A percentile compares a stretch with the other conserved stretches of the same genome.
These are phyloP conservation scores for Dunaliella salina DNA, from an alignment of 163 green algal genomes.

Conservation along the genomic window DNA sequence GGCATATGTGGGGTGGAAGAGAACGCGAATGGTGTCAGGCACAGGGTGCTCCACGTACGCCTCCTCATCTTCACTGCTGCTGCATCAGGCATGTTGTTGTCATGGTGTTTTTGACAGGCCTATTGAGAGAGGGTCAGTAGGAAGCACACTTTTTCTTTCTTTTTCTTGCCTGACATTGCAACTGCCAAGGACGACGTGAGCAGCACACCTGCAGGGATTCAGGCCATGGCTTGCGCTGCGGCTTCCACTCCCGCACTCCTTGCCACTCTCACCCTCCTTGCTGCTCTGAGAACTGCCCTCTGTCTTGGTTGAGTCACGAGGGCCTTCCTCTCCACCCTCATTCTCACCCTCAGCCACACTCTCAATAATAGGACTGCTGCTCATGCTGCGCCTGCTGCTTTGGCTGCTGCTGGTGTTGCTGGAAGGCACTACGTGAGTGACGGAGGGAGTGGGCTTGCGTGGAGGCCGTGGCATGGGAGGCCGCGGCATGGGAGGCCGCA, in stretches of 20 bases:
- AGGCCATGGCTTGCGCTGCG: not conserved
- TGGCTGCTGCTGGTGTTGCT: not conserved
- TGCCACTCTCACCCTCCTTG: no score
- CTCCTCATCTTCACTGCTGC: not conserved
- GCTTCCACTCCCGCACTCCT: not conserved
- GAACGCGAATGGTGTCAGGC: slow-evolving; percentile 5
- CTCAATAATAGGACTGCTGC: not conserved
- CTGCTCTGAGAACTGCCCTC: no score
- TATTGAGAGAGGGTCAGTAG: no score
- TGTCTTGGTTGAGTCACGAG: no score
- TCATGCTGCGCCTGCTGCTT: not conserved
- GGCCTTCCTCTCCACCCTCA: not conserved
- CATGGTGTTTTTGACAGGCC: no score
- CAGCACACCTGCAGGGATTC: not conserved
- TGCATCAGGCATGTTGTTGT: not conserved
- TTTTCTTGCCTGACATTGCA: no score
- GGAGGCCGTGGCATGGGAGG: no score
- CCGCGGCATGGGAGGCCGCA: no score
- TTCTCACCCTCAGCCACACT: not conserved
- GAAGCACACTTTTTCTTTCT: no score
- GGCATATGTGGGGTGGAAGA: slow-evolving; percentile 25
- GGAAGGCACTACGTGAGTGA: not conserved
- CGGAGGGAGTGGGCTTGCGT: no score
- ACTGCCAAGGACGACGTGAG: not conserved
- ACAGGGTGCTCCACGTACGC: not conserved